Conservation (phyloP, 352 stramenopile species). For the Pythium phragmiticola region DNA sequence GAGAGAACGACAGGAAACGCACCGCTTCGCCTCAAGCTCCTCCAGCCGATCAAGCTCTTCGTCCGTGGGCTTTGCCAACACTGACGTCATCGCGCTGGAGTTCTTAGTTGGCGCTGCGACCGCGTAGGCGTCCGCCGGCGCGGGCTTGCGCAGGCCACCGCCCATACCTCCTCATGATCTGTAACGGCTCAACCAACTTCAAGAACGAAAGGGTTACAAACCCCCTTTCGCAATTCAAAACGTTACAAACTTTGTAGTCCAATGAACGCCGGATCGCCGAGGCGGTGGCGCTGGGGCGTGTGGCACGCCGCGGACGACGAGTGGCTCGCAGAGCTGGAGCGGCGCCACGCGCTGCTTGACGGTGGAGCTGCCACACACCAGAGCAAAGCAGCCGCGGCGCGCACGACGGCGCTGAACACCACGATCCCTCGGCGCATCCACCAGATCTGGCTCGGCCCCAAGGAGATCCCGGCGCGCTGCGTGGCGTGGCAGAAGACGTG, state of each 20-base stretch:
- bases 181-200: not conserved
- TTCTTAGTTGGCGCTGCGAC: not conserved
- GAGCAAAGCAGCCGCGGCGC: not conserved
- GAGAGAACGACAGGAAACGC: not conserved
- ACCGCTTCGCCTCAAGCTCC: conserved; percentile 59
- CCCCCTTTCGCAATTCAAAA: not conserved
- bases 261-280: not conserved
- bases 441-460: conserved; percentile 67
- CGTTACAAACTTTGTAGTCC: conserved; percentile 2
- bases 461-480: conserved; percentile 29
- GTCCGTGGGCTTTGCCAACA: conserved; percentile 16
- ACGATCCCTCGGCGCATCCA: conserved; percentile 33
- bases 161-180: conserved; percentile 32
- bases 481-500: conserved; percentile 46
- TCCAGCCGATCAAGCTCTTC: conserved; percentile 57
- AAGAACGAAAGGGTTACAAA: conserved; percentile 8
- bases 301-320: conserved; percentile 31
- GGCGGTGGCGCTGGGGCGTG: conserved; percentile 35
- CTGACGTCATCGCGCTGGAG: not conserved
- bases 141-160: conserved; percentile 39
- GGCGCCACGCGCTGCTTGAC: conserved; percentile 15
- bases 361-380: not conserved
- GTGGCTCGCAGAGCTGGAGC: conserved; percentile 30
- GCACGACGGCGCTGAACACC: not conserved
- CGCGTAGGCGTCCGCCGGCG: conserved; percentile 20